Evolutionary conservation across 345 rosid species (phyloP), one percentile per base, ranked within the genome.

Genomic region (Anacardium occidentale): DNA sequence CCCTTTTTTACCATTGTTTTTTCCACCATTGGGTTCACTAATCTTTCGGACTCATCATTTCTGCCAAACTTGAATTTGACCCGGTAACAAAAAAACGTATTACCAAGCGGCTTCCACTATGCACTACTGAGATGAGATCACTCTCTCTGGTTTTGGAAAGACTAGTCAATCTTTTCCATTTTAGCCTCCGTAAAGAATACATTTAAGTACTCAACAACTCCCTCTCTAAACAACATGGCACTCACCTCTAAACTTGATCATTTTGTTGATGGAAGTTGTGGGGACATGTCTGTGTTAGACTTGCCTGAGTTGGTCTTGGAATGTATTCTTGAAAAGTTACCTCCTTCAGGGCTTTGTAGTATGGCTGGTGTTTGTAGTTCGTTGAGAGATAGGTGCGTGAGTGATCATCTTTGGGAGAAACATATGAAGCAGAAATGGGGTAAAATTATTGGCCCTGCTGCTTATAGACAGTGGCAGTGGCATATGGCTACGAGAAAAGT

Each of bases 351-450:
- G 53, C 88, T 94, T 57, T 85, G 86, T 69, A 86, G 75, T 64
- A 86, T 92, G 98, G 95, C 97, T 10, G 88, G 84, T 56, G 97
- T 92, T 73, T 91, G 97, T 74, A 81, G 78, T 77, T 86, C 90
- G 51, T 68, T 90, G 77, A 86, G 95, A 67, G 85, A 84, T 32
- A 90, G 82, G 80, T 90, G 98, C 68, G 76, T 74, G 26, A 87
- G 91, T 80, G 95, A 91, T 79, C 83, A 88, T 74, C 81, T 94
- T 0, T 94, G 98, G 98, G 83, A 86, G 61, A 89, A 80, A 67
- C 97, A 90, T 34, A 74, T 92, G 91, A 80, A 78, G 68, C 69
- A 74, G 73, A 94, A 92, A 87, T 94, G 98, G 97, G 92, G 93
- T 4, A 78, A 73, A 50, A 14, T 94, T 45, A 79, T 94, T 68